Base-by-base conservation (phyloP, 306 rosid species). In the Cyclanthera cordifolia region DNA sequence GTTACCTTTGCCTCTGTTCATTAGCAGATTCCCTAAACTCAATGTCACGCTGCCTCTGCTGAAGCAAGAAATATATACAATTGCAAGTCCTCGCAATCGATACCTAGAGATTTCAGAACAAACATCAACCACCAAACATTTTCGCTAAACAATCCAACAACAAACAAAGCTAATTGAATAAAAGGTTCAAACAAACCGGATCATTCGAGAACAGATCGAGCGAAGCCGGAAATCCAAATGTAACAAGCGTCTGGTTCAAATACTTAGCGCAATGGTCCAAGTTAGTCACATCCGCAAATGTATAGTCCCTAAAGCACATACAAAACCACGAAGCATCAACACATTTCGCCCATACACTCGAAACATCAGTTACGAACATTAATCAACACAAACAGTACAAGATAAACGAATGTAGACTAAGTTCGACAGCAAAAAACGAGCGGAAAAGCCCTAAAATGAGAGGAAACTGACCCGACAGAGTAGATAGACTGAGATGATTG, bases 21-120 rank as follows among this genome's bases (percentile, higher is more conserved):
- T 83, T 85, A 55, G 97, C 84, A 12, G 95, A 85, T 54, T 90
- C 99, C 77, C 96, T 81, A 81, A 86, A 94, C 20, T 94, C 99
- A 13, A 86, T 84, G 53, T 94, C 97, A 1, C 99, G 88, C 75
- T 94, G 99, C 67, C 97, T 83, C 86, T 94, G 99, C 78, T 94
- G 99, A 76, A 94, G 85, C 80, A 94, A 81, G 25, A 91, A 83
- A 74, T 94, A 88, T 34, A 94, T 75, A 70, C 97, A 94, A 78
- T 94, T 94, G 92, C 99, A 94, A 72, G 97, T 94, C 75, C 99
- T 82, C 37, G 99, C 93, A 70, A 90, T 79, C 8, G 99, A 94
- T 72, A 90, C 97, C 97, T 94, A 74, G 23, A 53, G 70, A 74
- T 30, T 2, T 17, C 69, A 51, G 24, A 17, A 80, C 5, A 67